phyloP scores from a whole-genome alignment of 2,329 filamentous ascomycete species.

The Verticillium nonalfalfae region DNA sequence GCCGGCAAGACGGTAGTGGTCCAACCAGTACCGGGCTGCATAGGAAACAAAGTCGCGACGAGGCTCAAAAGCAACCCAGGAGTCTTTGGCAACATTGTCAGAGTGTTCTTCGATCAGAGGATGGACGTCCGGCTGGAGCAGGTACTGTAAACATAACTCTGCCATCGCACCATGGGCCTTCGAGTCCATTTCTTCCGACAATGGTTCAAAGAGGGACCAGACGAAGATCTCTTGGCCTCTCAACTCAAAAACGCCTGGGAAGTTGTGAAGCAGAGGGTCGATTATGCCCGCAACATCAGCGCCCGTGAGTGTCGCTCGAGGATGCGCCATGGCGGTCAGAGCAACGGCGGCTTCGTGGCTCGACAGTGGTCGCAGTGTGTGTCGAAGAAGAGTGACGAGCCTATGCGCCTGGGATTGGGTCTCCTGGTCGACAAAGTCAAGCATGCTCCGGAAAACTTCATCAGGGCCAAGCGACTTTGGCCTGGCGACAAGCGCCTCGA shows the following conservation, averaged over 20 bases:
- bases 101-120: not conserved
- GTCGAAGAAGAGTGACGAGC: not conserved
- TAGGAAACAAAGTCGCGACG: conserved; percentile 3
- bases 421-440: not conserved
- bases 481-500: not conserved
- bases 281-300: not conserved
- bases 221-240: not conserved
- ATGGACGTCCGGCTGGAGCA: not conserved
- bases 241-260: not conserved
- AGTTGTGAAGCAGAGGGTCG: not conserved
- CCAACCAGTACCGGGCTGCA: conserved; percentile 1
- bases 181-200: not conserved
- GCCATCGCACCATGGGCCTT: not conserved
- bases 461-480: not conserved
- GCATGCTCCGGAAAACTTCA: not conserved
- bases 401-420: not conserved
- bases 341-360: not conserved
- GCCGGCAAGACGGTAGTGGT: conserved; percentile 2
- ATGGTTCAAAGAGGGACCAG: not conserved
- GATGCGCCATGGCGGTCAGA: not conserved
- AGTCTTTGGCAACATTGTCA: not conserved
- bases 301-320: not conserved
- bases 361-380: not conserved
- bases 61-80: not conserved
- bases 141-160: conserved; percentile 1